Base-by-base conservation (phyloP, 1,284 basidiomycete species). In the Papiliotrema laurentii region DNA sequence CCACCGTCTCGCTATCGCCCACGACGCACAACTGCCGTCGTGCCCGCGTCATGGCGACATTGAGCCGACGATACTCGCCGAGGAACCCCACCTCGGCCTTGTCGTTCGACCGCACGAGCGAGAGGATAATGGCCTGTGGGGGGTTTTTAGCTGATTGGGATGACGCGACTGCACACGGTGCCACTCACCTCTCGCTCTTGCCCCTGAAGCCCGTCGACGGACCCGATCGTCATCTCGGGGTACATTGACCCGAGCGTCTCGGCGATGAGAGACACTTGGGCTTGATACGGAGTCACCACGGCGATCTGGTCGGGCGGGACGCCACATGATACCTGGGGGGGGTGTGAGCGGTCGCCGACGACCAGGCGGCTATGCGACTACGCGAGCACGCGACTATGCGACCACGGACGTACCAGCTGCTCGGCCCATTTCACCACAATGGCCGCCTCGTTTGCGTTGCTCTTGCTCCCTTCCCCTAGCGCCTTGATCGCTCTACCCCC, bases 21-120 rank as follows among this genome's bases (percentile, higher is more conserved):
- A 97, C 81, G 2, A 97, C 75, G 59, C 89, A 92, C 49, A 97
- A 76, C 67, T 93, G 89, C n/a, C 91, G 78, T 60, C 85, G 84
- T 3, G 92, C 87, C 42, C 92, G 78, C 2, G 93, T 97, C 93
- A 97, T 97, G 0, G 90, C 90, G 40, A 94, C 89, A 67, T 97
- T 97, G 62, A 97, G 74, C 36, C 93, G 77, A 34, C 92, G 78
- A 60, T 89, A 87, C 65, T 97, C 93, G 63, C 85, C 87, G 59
- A 97, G 71, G 72, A 97, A 96, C 0, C 93, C 92, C 1, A 97
- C 89, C 60, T 93, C 87, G 37, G 89, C 79, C 80, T 89, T 64
- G 10, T 64, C 56, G 62, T 96, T 97, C 59, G 88, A 91, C 37
- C 92, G 78, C 1, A 94, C 91, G 5, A 97, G 80, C 56, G 83